Base-by-base conservation (phyloP, 352 stramenopile species). In the Aphanomyces astaci region DNA sequence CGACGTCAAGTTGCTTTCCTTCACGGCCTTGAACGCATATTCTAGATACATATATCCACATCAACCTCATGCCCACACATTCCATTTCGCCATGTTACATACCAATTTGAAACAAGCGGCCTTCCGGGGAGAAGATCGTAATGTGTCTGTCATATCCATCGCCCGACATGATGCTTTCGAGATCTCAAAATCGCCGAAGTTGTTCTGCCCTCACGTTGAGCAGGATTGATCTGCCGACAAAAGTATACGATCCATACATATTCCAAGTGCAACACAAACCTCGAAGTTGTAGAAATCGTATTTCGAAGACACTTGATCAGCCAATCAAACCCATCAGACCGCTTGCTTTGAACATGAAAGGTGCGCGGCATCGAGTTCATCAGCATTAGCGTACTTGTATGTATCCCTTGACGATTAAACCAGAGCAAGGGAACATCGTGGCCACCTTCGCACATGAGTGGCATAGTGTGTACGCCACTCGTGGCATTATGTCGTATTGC, bases 91-190 rank as follows among this genome's bases (percentile, higher is more conserved):
- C n/a, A n/a, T n/a, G n/a, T 25, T 32, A 77, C 80, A 62, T 55
- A 95, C 87, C 87, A 71, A 98, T 98, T 84, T 99, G 97, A 78
- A 99, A 99, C 49, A 99, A 87, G 25, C 96, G 87, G 46, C 97
- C 97, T 76, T 99, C 95, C 10, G 97, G 97, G 65, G 94, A 99
- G 80, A 99, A 99, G 76, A 99, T 99, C 51, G 96, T 99, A 77
- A 99, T 93, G 77, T 95, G 82, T 73, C 88, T 82, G 71, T 96
- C 88, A 77, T 96, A 96, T 88, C 84, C 87, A 76, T 90, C 86
- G 75, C 85, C 82, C 71, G 88, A 72, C 87, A 95, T 95, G 2
- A 15, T 45, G 43, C 27, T 17, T 59, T 43, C 28, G 45, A 66
- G 39, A 66, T 48, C 30, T 48, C 30, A 57, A 66, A 66, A n/a